Percentiles rank a stretch among this genome's conserved stretches.
These are phyloP conservation scores for Pulicaria dysenterica DNA, from an alignment of 129 eudicot species.

Conservation along the genomic window DNA sequence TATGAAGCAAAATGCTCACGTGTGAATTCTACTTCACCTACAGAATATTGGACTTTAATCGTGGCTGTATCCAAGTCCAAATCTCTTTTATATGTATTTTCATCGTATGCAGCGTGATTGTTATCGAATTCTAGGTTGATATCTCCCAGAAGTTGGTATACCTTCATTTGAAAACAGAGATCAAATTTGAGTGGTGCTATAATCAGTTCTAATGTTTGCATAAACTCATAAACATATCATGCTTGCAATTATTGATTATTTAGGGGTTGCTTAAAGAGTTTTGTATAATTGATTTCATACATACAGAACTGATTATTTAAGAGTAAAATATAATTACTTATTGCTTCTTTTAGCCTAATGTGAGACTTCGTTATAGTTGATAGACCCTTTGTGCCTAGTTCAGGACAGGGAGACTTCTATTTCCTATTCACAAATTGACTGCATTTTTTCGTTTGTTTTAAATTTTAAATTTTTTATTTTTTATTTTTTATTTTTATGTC, in stretches of 20 bases:
- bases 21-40: constrained; percentile 54
- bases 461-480: not conserved
- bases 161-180: constrained; percentile 47
- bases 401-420: constrained; percentile 1
- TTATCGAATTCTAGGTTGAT: constrained; percentile 65
- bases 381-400: too few species aligned
- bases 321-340: not conserved
- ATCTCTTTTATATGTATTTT: constrained; percentile 63
- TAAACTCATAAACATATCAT: not conserved
- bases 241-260: not conserved
- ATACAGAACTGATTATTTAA: not conserved
- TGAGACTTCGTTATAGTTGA: too few species aligned
- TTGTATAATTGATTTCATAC: not conserved
- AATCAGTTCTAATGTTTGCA: constrained; percentile 2
- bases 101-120: constrained; percentile 47
- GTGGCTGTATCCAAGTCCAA: constrained; percentile 85
- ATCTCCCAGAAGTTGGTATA: constrained; percentile 89
- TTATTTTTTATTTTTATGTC: not conserved
- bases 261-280: too few species aligned
- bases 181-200: not conserved
- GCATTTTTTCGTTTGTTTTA: too few species aligned
- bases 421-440: not conserved
- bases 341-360: not conserved
- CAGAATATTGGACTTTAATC: constrained; percentile 56
- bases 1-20: constrained; percentile 79